Conservation (phyloP, 306 rosid species). For the Glycine tomentella region DNA sequence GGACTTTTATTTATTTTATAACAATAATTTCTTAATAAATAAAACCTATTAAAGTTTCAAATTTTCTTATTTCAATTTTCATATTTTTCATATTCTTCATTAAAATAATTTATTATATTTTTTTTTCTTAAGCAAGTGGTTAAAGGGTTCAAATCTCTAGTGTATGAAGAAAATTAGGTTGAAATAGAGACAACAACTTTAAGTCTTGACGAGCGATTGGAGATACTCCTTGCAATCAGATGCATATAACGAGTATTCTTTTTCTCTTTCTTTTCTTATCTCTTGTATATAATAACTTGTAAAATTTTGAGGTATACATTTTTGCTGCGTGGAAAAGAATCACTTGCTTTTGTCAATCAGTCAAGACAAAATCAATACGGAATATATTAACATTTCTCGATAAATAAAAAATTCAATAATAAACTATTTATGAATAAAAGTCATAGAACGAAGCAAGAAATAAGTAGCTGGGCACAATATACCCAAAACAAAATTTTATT, state of each 20-base stretch:
- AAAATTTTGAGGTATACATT: neutral
- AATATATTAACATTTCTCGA: too few relatives aligned
- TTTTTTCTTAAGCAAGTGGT: too few relatives aligned
- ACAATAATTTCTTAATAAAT: neutral
- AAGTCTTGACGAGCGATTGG: too few relatives aligned
- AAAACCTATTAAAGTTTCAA: neutral
- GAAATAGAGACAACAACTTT: too few relatives aligned
- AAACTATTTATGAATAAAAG: neutral
- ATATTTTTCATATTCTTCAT: neutral
- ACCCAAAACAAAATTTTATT: neutral
- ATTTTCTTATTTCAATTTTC: neutral
- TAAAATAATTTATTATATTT: neutral
- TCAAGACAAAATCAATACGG: too few relatives aligned
- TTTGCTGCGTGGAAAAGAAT: neutral
- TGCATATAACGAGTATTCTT: too few relatives aligned
- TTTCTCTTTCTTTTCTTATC: too few relatives aligned
- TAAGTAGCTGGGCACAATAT: neutral
- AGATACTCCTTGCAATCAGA: too few relatives aligned
- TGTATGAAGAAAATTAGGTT: too few relatives aligned
- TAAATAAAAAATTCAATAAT: too few relatives aligned
- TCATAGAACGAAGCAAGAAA: neutral
- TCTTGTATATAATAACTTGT: too few relatives aligned
- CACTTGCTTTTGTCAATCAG: neutral
- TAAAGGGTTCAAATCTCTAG: too few relatives aligned
- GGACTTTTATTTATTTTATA: neutral